phyloP scores from a whole-genome alignment of 352 stramenopile species.

The Phytopythium helicoides region DNA sequence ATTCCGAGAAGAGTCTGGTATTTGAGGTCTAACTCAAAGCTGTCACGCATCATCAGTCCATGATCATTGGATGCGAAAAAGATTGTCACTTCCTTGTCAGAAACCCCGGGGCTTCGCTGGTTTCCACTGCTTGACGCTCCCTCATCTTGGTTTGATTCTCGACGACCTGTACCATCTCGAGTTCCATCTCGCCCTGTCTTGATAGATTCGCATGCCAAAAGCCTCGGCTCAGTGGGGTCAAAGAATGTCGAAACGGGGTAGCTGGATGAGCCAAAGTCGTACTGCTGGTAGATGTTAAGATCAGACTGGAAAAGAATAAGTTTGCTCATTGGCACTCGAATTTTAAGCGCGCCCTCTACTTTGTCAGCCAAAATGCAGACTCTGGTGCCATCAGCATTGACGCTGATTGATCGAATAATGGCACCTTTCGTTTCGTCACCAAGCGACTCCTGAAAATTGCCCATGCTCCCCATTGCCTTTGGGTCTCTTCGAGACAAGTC shows the following conservation, averaged over 20 bases:
- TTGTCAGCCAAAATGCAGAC: slow-evolving; percentile 87
- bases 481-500: slow-evolving; percentile 83
- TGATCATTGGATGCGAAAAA: slow-evolving; percentile 92
- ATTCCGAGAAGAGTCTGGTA: slow-evolving; percentile 84
- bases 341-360: slow-evolving; percentile 70
- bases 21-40: slow-evolving; percentile 82
- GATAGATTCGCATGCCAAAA: slow-evolving; percentile 85
- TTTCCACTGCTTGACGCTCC: slow-evolving; percentile 2
- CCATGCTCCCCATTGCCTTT: slow-evolving; percentile 86
- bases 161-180: slow-evolving; percentile 8
- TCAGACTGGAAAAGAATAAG: slow-evolving; percentile 91
- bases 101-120: slow-evolving; percentile 24
- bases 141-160: slow-evolving; percentile 18
- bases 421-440: slow-evolving; percentile 51
- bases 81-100: slow-evolving; percentile 88
- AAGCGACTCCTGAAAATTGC: slow-evolving; percentile 59
- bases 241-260: slow-evolving; percentile 88
- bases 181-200: slow-evolving; percentile 40
- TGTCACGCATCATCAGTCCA: slow-evolving; percentile 91
- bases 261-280: slow-evolving; percentile 80
- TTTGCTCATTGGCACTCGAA: slow-evolving; percentile 83
- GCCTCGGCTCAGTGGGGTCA: slow-evolving; percentile 82
- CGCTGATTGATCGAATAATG: slow-evolving; percentile 65
- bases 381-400: slow-evolving; percentile 89
- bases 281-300: slow-evolving; percentile 87